Percentiles rank a stretch among this genome's conserved stretches.
Conservation (phyloP, 1,284 basidiomycete species). For the Schizopora paradoxa region DNA sequence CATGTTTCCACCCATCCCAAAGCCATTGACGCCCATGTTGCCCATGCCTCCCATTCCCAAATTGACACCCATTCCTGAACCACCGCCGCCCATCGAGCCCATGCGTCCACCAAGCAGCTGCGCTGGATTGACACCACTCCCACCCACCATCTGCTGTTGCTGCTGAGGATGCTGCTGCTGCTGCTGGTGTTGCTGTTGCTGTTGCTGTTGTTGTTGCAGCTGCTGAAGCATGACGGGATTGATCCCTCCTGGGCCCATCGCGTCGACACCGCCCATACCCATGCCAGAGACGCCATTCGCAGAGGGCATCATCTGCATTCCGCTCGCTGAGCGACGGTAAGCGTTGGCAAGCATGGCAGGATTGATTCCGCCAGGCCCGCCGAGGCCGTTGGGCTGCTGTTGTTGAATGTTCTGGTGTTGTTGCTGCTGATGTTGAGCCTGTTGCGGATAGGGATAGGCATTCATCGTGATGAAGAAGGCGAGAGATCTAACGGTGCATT, state of each 20-base stretch:
- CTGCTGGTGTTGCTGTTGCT: slow-evolving; percentile 19
- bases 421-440: slow-evolving; percentile 12
- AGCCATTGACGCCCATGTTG: slow-evolving; percentile 1
- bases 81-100: neutral
- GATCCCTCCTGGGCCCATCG: neutral
- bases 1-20: neutral
- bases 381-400: slow-evolving; percentile 8
- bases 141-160: slow-evolving; percentile 16
- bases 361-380: slow-evolving; percentile 10
- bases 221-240: slow-evolving; percentile 2
- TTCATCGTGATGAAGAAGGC: slow-evolving; percentile 5
- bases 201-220: slow-evolving; percentile 4
- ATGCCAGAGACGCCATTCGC: too few relatives aligned
- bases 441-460: slow-evolving; percentile 12
- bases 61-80: neutral
- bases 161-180: slow-evolving; percentile 13
- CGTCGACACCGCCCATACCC: too few relatives aligned
- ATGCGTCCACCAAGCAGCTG: slow-evolving; percentile 7
- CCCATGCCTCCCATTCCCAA: slow-evolving; percentile 1
- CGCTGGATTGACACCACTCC: too few relatives aligned
- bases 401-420: slow-evolving; percentile 21
- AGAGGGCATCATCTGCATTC: too few relatives aligned
- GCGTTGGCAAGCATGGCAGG: slow-evolving; percentile 16
- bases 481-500: neutral
- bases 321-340: too few relatives aligned